Base-by-base conservation (phyloP, 1,284 basidiomycete species). In the Ganoderma meredithae region DNA sequence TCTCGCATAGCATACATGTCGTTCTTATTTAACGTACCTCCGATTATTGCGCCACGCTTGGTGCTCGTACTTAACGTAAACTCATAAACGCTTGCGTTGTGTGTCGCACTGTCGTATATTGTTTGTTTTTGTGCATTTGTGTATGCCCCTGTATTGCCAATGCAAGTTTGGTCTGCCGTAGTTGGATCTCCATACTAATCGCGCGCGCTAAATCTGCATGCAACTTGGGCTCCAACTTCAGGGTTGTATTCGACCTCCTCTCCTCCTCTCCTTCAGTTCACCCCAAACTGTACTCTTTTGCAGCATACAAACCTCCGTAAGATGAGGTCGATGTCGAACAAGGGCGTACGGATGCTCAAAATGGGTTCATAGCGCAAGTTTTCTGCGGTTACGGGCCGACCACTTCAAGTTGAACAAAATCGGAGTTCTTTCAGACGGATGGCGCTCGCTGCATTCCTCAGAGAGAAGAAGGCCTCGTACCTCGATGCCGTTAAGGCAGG, bases 381-480 rank as follows among this genome's bases (percentile, higher is more conserved):
- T 36, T 13, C 19, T 25, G n/a, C 61, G n/a, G 49, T 13, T 17
- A 33, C 31, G n/a, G n/a, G n/a, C 27, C 25, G 36, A 33, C 31
- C 19, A 27, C 47, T 25, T 27, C 52, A 56, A 31, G 33, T 31
- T 22, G 10, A 4, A 52, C 47, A 33, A 25, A 22, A 25, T 3
- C 8, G 12, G 10, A 33, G n/a, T 33, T 7, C 15, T 31, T 7
- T 8, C 47, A 27, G 22, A 2, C 8, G 41, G 25, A 69, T 69
- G 63, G 55, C 66, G 7, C 63, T 73, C 10, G 66, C 70, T 2
- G 12, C 60, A 1, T 72, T 73, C 53, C 61, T 73, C 31, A 53
- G 43, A 33, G 47, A 75, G 36, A 83, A 81, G 71, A 86, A 85
- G 69, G 73, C 78, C n/a, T 73, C 72, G 4, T 90, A 89, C 73